Base-by-base conservation (phyloP, 495 filamentous ascomycete species). In the Hypoxylon trugodes region DNA sequence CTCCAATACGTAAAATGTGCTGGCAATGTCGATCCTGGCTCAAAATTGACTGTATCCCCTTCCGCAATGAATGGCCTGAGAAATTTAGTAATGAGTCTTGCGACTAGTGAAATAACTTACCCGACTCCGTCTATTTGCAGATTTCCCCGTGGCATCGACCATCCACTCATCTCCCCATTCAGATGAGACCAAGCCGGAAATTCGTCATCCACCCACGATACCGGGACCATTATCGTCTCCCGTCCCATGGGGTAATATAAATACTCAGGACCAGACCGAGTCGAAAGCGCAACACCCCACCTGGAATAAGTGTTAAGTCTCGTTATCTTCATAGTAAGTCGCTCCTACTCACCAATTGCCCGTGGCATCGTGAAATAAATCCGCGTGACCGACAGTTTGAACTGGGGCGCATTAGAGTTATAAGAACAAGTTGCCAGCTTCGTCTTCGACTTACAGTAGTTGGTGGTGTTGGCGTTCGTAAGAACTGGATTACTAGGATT, bases 161-260 rank as follows among this genome's bases (percentile, higher is more conserved):
- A 79, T 46, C 79, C 76, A 35, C 51, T 77, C 74, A 81, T 77
- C 40, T 70, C 50, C 10, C 82, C 82, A 32, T 69, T 62, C 65
- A 86, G 73, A 3, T 70, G 73, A 13, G 79, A 72, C 58, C 75
- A 77, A 6, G 76, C 42, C 0, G 82, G 82, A 62, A 65, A 78
- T 25, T 78, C 52, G 2, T 69, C 75, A 0, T 69, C 52, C 1
- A 72, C 52, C 86, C 85, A 89, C 24, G 68, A 73, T 0, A 83
- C 83, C 0, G 82, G 75, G 2, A 78, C 77, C 46, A 89, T 72
- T 18, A 86, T 72, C 0, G 83, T 84, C 69, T 88, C 87, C 0
- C 86, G 69, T 18, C 83, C 85, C 84, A 88, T 86, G 19, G 84
- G 82, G 51, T 81, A 86, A 37, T 80, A 76, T n/a, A 77, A 38